Evolutionary conservation across 768 basidiomycete genomes (phyloP), one percentile per base, ranked within the genome.

Genomic region (Boletus eberwhitei): DNA sequence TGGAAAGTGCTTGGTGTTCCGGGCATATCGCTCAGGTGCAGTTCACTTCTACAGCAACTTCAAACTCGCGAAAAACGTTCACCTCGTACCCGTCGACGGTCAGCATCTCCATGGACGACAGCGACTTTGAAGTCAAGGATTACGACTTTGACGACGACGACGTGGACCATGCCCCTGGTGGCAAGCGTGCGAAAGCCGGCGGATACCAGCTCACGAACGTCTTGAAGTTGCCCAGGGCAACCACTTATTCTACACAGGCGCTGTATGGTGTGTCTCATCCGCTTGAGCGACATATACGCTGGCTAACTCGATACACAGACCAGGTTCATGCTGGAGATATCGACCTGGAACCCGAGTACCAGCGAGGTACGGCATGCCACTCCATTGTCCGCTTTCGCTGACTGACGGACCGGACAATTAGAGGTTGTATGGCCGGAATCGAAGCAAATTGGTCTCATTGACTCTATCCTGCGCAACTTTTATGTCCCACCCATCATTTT

Each of bases 401-500:
- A 43, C 31, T 29, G 17, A 41, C 43, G 14, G 6, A 21, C 21
- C 3, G 22, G 2, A 9, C 4, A 1, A 14, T 11, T 48, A 88
- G 88, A 85, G 44, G 82, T 92, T 37, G 90, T 93, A 1, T 93
- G 90, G 90, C 76, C 86, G 0, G 86, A 88, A 55, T 60, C 74
- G 3, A 90, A 91, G 68, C 88, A 90, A 66, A 79, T 85, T 21
- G 81, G 82, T 0, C 76, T 93, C 26, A 83, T 93, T 39, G 90
- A 92, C 65, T 88, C 87, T 2, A 76, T 91, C 12, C 81, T 88
- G 55, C 83, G 86, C 41, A 90, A 90, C 63, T 90, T 84, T 56
- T 90, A 89, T 52, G 79, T 93, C 9, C 90, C 90, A 0, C 87
- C 90, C 0, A 76, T 93, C 22, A 85, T 93, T 11, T 91, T 93